phyloP scores from a whole-genome alignment of 345 rosid species.

The Salix brachista region DNA sequence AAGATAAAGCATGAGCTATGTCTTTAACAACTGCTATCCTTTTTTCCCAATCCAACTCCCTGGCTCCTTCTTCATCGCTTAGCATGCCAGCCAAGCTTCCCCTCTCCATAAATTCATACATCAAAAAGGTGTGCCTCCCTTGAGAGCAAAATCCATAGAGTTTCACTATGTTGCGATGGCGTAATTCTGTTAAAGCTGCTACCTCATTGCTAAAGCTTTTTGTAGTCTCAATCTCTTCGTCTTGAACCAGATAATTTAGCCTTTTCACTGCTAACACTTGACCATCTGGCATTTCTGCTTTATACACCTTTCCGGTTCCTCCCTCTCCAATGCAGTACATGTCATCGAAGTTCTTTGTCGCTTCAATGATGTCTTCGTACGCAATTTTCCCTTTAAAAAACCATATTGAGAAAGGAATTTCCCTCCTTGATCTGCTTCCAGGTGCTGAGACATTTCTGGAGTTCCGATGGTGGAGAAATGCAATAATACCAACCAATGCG shows the following conservation, averaged over 20 bases:
- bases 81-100: too few relatives aligned
- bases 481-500: slow-evolving; percentile 7
- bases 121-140: background rate
- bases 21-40: background rate
- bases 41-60: background rate
- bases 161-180: background rate
- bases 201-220: too few relatives aligned
- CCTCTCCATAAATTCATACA: too few relatives aligned
- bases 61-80: too few relatives aligned
- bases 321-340: slow-evolving; percentile 22
- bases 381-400: slow-evolving; percentile 14
- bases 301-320: slow-evolving; percentile 22
- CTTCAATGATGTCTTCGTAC: slow-evolving; percentile 24
- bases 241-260: background rate
- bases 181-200: background rate
- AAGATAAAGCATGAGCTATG: slow-evolving; percentile 19
- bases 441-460: background rate
- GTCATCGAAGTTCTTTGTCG: slow-evolving; percentile 20
- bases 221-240: background rate
- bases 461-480: background rate
- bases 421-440: background rate
- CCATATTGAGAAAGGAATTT: background rate
- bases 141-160: background rate
- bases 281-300: slow-evolving; percentile 13
- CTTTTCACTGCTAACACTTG: slow-evolving; percentile 27